Base-by-base conservation (phyloP, 352 stramenopile species). In the Phytophthora citricola region DNA sequence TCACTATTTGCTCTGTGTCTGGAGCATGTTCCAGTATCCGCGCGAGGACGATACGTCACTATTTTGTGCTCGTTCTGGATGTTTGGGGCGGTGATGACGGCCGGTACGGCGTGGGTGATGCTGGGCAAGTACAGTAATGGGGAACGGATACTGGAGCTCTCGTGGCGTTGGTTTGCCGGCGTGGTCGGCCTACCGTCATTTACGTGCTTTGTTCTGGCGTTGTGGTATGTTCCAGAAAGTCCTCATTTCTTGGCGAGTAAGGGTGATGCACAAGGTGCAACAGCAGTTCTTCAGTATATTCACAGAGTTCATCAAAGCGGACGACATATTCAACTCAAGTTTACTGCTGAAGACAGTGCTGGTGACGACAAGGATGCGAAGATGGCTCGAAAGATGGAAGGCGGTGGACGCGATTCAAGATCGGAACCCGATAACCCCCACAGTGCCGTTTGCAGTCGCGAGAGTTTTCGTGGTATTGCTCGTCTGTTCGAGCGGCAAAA, bases 31-130 rank as follows among this genome's bases (percentile, higher is more conserved):
- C 88, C 91, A 0, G 74, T 87, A 14, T 75, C 73, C 2, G 73
- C 77, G 12, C 80, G 90, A 26, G 90, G 89, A 11, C 77, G 85
- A 26, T 95, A 92, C 54, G 70, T 98, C 14, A 97, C 88, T 12
- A 83, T 94, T 55, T 75, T 98, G 45, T 96, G 91, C 58, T 93
- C 81, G 5, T 97, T 97, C 72, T 98, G 92, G 92, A 97, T 97
- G 88, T 66, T 97, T 11, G 92, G 92, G 6, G 88, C 87, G 2
- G 80, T 97, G 36, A 56, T 90, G 55, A 95, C 91, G 0, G 90
- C 87, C 7, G 84, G 72, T 15, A 87, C 83, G 2, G 91, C 90
- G 22, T 97, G 91, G 91, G 55, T 97, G 32, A 91, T 97, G 78
- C 69, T 94, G 27, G 83, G 82, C 56, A 94, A 92, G 40, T 75